Evolutionary conservation across 2,329 filamentous ascomycete species (phyloP).

Genomic region (Colletotrichum nymphaeae): DNA sequence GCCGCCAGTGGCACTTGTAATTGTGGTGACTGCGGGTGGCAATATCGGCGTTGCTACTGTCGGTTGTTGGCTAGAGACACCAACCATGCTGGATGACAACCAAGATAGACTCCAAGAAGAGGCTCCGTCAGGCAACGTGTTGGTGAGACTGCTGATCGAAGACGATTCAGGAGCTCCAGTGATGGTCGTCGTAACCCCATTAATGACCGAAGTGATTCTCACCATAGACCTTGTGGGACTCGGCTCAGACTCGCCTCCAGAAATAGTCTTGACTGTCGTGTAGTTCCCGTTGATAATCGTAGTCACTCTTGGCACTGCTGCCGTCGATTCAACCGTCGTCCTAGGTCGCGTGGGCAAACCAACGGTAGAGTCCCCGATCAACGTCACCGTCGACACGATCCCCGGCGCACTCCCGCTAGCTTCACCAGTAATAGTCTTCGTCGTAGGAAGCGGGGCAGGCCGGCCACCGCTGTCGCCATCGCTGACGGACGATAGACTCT

Average conservation of each 20-base stretch:
- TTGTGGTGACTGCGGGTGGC: neutral
- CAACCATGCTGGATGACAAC: neutral
- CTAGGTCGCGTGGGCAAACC: neutral
- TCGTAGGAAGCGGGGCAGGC: neutral
- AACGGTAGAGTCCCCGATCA: neutral
- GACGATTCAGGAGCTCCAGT: neutral
- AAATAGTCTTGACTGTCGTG: neutral
- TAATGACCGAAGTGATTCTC: neutral
- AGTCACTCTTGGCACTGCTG: neutral
- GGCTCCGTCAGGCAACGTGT: neutral
- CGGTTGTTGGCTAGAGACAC: too few species aligned
- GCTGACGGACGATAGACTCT: neutral
- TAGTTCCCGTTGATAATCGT: neutral
- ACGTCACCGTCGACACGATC: neutral
- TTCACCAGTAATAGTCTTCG: neutral
- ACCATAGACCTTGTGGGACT: too few species aligned
- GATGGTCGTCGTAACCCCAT: neutral
- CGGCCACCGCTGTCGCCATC: constrained; percentile 1
- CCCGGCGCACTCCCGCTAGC: neutral
- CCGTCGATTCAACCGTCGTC: neutral
- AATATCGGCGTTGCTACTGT: neutral
- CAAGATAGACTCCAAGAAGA: neutral
- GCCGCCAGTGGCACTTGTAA: constrained; percentile 1
- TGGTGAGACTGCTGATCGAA: neutral
- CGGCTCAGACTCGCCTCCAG: neutral